A percentile compares a stretch with the other conserved stretches of the same genome.
Evolutionary conservation across 495 filamentous ascomycete genomes (phyloP).

Genomic region (Neurospora tetrasperma): DNA sequence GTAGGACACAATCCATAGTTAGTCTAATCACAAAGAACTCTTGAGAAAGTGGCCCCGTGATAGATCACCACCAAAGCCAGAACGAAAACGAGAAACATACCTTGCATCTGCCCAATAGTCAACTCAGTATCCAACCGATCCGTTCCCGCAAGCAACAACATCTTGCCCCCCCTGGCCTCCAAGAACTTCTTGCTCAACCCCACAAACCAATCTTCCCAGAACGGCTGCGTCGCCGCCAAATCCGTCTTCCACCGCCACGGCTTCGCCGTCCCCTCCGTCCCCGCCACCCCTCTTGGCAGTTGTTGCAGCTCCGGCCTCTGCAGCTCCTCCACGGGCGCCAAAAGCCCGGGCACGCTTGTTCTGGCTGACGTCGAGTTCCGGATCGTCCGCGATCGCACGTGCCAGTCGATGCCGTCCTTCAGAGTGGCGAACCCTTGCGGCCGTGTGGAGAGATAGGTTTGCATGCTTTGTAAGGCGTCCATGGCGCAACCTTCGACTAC

Average conservation of each 20-base stretch:
- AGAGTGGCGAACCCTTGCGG: slow-evolving; percentile 67
- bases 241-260: slow-evolving; percentile 82
- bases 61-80: neutral
- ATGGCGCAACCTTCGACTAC: slow-evolving; percentile 84
- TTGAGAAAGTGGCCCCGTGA: neutral
- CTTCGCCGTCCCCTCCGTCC: slow-evolving; percentile 10
- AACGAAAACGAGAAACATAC: slow-evolving; percentile 29
- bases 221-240: slow-evolving; percentile 71
- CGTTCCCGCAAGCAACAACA: slow-evolving; percentile 85
- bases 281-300: slow-evolving; percentile 11
- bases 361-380: slow-evolving; percentile 71
- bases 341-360: slow-evolving; percentile 76
- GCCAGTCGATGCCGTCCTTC: slow-evolving; percentile 83
- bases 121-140: slow-evolving; percentile 90
- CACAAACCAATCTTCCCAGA: slow-evolving; percentile 90
- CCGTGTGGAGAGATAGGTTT: slow-evolving; percentile 76
- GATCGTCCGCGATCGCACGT: slow-evolving; percentile 80
- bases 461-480: slow-evolving; percentile 93
- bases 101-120: slow-evolving; percentile 97
- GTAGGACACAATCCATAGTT: neutral
- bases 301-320: neutral
- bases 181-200: slow-evolving; percentile 87
- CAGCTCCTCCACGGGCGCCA: slow-evolving; percentile 31
- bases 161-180: slow-evolving; percentile 70
- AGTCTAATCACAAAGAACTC: neutral